phyloP scores from a whole-genome alignment of 495 filamentous ascomycete species.

The Penicillium coprophilum region DNA sequence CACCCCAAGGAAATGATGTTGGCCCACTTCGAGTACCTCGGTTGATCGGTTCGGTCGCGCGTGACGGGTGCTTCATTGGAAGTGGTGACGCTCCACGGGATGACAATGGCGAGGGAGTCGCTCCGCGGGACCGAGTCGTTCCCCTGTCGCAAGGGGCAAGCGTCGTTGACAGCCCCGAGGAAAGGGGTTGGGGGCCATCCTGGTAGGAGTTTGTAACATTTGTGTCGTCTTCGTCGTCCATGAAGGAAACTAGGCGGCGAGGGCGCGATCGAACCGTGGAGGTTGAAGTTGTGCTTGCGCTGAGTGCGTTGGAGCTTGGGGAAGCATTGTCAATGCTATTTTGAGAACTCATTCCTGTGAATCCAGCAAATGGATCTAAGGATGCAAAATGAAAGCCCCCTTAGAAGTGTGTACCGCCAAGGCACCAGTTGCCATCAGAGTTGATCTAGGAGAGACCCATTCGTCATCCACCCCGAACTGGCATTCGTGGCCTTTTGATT shows the following conservation, averaged over 20 bases:
- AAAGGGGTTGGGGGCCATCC: conserved; percentile 31
- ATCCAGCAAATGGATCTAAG: conserved; percentile 19
- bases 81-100: conserved; percentile 50
- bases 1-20: conserved; percentile 33
- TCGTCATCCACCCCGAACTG: conserved; percentile 43
- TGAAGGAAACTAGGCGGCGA: conserved; percentile 45
- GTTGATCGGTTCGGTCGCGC: conserved; percentile 31
- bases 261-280: conserved; percentile 46
- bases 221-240: conserved; percentile 37
- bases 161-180: conserved; percentile 36
- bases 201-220: conserved; percentile 19
- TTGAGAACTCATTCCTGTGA: conserved; percentile 48
- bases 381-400: conserved; percentile 27
- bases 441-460: conserved; percentile 44
- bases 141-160: conserved; percentile 27
- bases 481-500: conserved; percentile 37
- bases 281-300: conserved; percentile 36
- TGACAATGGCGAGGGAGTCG: conserved; percentile 44
- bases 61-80: conserved; percentile 47
- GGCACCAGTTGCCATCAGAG: conserved; percentile 44
- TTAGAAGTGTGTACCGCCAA: conserved; percentile 36
- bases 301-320: conserved; percentile 36
- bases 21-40: conserved; percentile 23
- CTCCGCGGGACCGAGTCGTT: conserved; percentile 39
- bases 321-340: conserved; percentile 41